Conservation (phyloP, 345 rosid species). For the Citrus trifoliata region DNA sequence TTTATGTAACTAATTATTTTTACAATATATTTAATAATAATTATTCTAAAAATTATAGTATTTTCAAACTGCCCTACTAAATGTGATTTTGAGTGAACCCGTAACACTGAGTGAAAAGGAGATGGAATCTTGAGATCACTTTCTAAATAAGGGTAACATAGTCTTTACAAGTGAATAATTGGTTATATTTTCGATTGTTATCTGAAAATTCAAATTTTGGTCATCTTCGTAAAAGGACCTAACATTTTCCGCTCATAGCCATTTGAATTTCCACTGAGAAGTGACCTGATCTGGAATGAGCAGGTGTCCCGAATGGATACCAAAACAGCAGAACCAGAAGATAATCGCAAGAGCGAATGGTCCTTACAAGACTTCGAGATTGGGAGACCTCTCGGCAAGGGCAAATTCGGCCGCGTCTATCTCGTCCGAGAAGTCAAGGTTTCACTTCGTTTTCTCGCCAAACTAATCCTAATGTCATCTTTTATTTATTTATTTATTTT, state of each 20-base stretch:
- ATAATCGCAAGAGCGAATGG: slow-evolving; percentile 39
- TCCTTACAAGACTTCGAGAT: slow-evolving; percentile 76
- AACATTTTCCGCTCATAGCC: background rate
- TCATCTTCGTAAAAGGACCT: background rate
- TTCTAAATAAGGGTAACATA: too few relatives aligned
- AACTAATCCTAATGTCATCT: background rate
- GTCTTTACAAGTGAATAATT: background rate
- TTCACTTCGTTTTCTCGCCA: background rate
- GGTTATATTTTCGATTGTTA: background rate
- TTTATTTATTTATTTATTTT: background rate
- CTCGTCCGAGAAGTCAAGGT: slow-evolving; percentile 85
- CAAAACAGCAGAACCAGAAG: slow-evolving; percentile 14
- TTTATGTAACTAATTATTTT: too few relatives aligned
- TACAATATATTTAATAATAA: accelerated
- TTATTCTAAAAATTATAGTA: too few relatives aligned
- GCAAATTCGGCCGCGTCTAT: slow-evolving; percentile 90
- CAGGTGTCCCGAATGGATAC: background rate
- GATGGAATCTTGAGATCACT: too few relatives aligned
- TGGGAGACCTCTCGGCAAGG: slow-evolving; percentile 85
- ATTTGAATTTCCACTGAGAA: background rate
- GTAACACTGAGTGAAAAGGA: too few relatives aligned
- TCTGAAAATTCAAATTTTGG: background rate
- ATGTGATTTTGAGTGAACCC: too few relatives aligned
- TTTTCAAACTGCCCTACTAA: accelerated
- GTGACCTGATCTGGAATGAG: background rate